Conservation (phyloP, 2,329 filamentous ascomycete genomes). For the Fusarium nematophilum region DNA sequence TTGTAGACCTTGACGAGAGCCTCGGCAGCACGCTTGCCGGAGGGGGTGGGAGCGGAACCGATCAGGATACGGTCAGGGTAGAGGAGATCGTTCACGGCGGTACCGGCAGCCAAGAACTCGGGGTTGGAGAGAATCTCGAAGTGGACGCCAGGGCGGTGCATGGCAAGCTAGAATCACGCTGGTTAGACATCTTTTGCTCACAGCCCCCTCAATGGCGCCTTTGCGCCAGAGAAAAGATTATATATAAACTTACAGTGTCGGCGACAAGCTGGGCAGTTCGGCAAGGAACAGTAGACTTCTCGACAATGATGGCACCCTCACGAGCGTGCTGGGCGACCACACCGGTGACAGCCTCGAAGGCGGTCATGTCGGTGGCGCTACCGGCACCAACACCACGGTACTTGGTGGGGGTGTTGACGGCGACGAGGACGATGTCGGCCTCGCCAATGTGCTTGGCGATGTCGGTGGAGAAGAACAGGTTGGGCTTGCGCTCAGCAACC, state of each 20-base stretch:
- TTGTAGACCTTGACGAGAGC: slow-evolving; percentile 75
- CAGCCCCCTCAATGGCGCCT: neutral
- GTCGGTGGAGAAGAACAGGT: slow-evolving; percentile 80
- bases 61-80: slow-evolving; percentile 80
- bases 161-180: slow-evolving; percentile 58
- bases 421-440: slow-evolving; percentile 79
- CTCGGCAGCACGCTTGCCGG: slow-evolving; percentile 71
- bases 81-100: slow-evolving; percentile 77
- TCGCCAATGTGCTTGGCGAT: slow-evolving; percentile 69
- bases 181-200: slow-evolving; percentile 5
- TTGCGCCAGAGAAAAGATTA: too few species aligned
- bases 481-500: slow-evolving; percentile 64
- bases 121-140: slow-evolving; percentile 86
- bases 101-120: slow-evolving; percentile 83
- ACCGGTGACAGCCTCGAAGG: slow-evolving; percentile 75
- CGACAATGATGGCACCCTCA: slow-evolving; percentile 78
- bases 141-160: slow-evolving; percentile 69
- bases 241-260: slow-evolving; percentile 67
- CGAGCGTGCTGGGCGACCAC: slow-evolving; percentile 75
- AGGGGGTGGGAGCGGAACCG: slow-evolving; percentile 71
- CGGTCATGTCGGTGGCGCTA: slow-evolving; percentile 77
- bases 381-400: slow-evolving; percentile 75
- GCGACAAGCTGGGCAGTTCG: slow-evolving; percentile 77
- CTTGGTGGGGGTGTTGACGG: slow-evolving; percentile 85
- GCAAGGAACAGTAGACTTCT: slow-evolving; percentile 85